phyloP scores from a whole-genome alignment of 352 stramenopile species.

The Phytophthora quininea region DNA sequence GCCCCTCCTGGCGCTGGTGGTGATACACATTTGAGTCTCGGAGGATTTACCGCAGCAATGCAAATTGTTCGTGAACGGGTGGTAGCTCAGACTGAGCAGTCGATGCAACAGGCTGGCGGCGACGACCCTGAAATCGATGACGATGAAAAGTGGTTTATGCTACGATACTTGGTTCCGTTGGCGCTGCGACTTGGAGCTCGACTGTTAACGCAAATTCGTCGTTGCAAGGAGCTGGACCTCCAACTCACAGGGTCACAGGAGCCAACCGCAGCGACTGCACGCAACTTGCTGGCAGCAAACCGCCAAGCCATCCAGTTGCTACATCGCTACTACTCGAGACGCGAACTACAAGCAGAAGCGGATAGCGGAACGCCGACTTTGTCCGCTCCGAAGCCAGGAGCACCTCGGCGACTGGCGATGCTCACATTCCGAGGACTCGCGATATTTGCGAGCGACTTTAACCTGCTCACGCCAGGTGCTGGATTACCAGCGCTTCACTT shows the following conservation, averaged over 20 bases:
- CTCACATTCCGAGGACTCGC: conserved; percentile 60
- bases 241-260: conserved; percentile 26
- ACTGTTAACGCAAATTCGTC: conserved; percentile 52
- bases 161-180: conserved; percentile 58
- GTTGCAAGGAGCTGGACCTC: conserved; percentile 63
- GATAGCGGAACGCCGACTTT: conserved; percentile 15
- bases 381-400: conserved; percentile 34
- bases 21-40: conserved; percentile 38
- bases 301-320: conserved; percentile 48
- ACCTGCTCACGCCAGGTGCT: conserved; percentile 26
- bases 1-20: conserved; percentile 13
- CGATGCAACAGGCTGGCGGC: conserved; percentile 25
- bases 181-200: conserved; percentile 49
- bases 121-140: conserved; percentile 53
- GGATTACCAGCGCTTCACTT: conserved; percentile 50
- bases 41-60: conserved; percentile 62
- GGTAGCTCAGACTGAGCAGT: conserved; percentile 50
- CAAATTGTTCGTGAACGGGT: conserved; percentile 61
- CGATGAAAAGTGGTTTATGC: conserved; percentile 71
- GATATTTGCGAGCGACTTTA: conserved; percentile 58
- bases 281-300: conserved; percentile 40
- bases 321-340: conserved; percentile 61
- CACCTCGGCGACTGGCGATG: conserved; percentile 48
- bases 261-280: conserved; percentile 21
- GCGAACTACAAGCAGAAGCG: conserved; percentile 19